phyloP scores from a whole-genome alignment of 192 early-diverging fungal species.

The Linnemannia exigua region DNA sequence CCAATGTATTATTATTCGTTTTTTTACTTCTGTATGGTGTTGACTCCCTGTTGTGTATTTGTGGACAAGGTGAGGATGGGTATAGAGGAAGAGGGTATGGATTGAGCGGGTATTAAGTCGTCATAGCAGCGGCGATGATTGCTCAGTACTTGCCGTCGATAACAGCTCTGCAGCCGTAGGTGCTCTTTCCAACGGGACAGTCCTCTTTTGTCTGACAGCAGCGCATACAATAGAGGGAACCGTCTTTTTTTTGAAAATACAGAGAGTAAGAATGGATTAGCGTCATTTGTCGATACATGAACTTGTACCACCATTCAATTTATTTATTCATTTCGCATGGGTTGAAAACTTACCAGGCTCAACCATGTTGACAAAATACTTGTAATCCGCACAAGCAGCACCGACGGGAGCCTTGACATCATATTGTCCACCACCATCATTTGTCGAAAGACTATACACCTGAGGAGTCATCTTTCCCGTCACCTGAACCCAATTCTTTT shows the following conservation, averaged over 20 bases:
- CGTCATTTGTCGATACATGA: too few relatives aligned
- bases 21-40: neutral
- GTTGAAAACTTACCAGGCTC: conserved; percentile 55
- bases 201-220: conserved; percentile 48
- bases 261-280: neutral
- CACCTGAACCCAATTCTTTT: conserved; percentile 60
- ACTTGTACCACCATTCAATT: too few relatives aligned
- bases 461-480: conserved; percentile 60
- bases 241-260: conserved; percentile 4
- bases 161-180: conserved; percentile 13
- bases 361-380: conserved; percentile 59
- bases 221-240: conserved; percentile 56
- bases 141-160: conserved; percentile 10
- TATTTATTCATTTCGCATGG: too few relatives aligned
- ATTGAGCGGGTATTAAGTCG: too few relatives aligned
- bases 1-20: neutral
- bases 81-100: too few relatives aligned
- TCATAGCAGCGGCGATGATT: too few relatives aligned
- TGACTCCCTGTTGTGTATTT: too few relatives aligned
- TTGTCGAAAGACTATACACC: conserved; percentile 26
- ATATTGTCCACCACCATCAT: conserved; percentile 63
- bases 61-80: too few relatives aligned
- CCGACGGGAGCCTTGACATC: conserved; percentile 57
- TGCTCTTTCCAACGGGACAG: conserved; percentile 22
- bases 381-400: conserved; percentile 47